Evolutionary conservation across 352 stramenopile genomes (phyloP), one percentile per base, ranked within the genome.

Genomic region (Pythium sukuiense): DNA sequence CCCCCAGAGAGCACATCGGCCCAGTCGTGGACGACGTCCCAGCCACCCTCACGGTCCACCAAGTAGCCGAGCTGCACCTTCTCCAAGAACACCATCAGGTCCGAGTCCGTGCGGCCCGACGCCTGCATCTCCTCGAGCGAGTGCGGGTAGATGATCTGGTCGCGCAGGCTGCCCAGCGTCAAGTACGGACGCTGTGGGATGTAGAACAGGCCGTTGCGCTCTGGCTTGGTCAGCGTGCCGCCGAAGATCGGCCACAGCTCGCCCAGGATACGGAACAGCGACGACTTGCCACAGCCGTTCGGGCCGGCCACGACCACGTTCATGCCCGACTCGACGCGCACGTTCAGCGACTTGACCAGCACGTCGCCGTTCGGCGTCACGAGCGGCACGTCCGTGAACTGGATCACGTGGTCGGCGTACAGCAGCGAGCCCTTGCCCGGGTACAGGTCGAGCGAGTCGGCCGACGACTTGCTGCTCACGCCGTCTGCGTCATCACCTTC

Each of bases 91-190:
- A 72, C 64, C 69, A 83, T 57, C 24, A 96, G 74, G 48, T 94
- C 83, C 9, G 74, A 76, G 46, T 95, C 86, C 24, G 71, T 87
- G 30, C 74, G 72, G 1, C 75, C 79, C 5, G 67, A 76, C 9
- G 63, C 70, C 20, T 80, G 58, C 82, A 92, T 93, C 4, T 94
- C 76, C 24, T 88, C 71, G 26, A 82, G 57, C 29, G 83, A 88
- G 63, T 95, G 83, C 24, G 90, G 90, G 67, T 97, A 97, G 41
- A 97, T 89, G 53, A 97, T 85, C 69, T 97, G 89, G 59, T 97
- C 90, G 13, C 90, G 81, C 49, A 97, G 83, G 18, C 77, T 89
- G 12, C 90, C 90, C 29, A 97, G 72, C 54, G 82, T 92, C 68
- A 96, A 64, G 68, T 97, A 97, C 35, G 90, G 89, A 9, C 87